Percentiles rank a stretch among this genome's conserved stretches.
phyloP scores from a whole-genome alignment of 768 basidiomycete species.

The Russula brevipes region DNA sequence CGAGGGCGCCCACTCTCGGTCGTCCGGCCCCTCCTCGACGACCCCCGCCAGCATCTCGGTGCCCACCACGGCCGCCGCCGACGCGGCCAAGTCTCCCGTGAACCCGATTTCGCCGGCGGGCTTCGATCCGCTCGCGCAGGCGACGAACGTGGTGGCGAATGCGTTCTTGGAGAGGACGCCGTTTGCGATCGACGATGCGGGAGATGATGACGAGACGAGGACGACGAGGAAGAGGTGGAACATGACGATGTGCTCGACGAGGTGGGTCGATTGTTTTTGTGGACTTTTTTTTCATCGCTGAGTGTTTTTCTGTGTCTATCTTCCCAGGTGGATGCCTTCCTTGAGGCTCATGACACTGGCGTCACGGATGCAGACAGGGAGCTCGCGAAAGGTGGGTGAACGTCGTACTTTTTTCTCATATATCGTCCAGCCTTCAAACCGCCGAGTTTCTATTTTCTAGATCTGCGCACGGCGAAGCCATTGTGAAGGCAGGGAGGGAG shows the following conservation, averaged over 20 bases:
- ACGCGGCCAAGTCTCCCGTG: slow-evolving; percentile 26
- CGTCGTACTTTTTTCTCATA: not conserved
- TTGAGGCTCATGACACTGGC: slow-evolving; percentile 89
- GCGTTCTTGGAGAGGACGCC: slow-evolving; percentile 81
- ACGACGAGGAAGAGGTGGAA: slow-evolving; percentile 51
- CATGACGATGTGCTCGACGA: slow-evolving; percentile 87
- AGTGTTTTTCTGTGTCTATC: not conserved
- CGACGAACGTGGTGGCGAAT: slow-evolving; percentile 67
- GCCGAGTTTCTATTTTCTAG: not conserved
- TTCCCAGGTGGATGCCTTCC: slow-evolving; percentile 81
- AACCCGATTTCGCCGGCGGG: slow-evolving; percentile 28
- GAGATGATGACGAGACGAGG: slow-evolving; percentile 71
- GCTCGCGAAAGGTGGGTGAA: slow-evolving; percentile 61
- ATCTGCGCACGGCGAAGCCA: slow-evolving; percentile 13
- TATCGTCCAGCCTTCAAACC: not conserved
- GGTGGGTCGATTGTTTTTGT: slow-evolving; percentile 37
- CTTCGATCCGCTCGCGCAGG: slow-evolving; percentile 61
- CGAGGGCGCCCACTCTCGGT: slow-evolving; percentile 26
- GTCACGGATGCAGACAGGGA: slow-evolving; percentile 74
- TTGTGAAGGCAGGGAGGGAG: not conserved
- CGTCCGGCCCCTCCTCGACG: not conserved
- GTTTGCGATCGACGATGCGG: slow-evolving; percentile 96
- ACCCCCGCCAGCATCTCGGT: not conserved
- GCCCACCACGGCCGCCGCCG: slow-evolving; percentile 24
- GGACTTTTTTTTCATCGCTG: not conserved